A percentile compares a stretch with the other conserved stretches of the same genome.
Conservation (phyloP, 176 grass and related monocot genomes). For the Aegilops speltoides region DNA sequence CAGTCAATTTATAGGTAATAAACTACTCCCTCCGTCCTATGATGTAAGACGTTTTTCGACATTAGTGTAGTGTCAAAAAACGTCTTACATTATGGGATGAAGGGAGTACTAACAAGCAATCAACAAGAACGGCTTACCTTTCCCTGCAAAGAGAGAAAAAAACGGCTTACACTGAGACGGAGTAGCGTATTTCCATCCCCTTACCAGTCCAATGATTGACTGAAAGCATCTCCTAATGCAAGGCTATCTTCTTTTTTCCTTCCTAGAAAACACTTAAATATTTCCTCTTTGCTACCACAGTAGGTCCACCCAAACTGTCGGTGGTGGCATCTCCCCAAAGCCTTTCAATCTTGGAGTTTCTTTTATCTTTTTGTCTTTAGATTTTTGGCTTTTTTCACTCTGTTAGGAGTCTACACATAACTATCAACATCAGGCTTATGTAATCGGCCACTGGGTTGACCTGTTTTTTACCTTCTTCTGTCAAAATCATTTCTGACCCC, state of each 20-base stretch:
- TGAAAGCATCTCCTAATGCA: slow-evolving; percentile 27
- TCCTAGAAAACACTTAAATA: neutral
- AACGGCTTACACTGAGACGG: neutral
- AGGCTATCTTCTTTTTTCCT: neutral
- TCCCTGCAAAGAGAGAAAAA: no score
- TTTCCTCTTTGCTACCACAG: slow-evolving; percentile 8
- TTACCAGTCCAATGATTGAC: slow-evolving; percentile 33
- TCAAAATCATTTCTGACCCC: neutral
- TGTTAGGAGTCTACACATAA: neutral
- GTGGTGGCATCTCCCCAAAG: slow-evolving; percentile 34
- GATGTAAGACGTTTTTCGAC: no score
- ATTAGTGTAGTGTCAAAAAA: no score
- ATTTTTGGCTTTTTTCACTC: slow-evolving; percentile 12
- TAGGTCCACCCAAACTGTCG: slow-evolving; percentile 48
- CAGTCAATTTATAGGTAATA: neutral
- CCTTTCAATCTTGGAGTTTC: neutral
- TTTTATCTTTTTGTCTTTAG: neutral
- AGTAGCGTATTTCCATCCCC: neutral
- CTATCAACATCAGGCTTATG: slow-evolving; percentile 10
- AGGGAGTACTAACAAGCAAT: neutral
- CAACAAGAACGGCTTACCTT: neutral
- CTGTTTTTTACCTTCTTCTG: neutral
- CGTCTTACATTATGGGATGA: no score
- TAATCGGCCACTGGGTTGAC: slow-evolving; percentile 26
- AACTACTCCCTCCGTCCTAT: neutral